phyloP scores from a whole-genome alignment of 495 filamentous ascomycete species.

The Thermothielavioides terrestris region DNA sequence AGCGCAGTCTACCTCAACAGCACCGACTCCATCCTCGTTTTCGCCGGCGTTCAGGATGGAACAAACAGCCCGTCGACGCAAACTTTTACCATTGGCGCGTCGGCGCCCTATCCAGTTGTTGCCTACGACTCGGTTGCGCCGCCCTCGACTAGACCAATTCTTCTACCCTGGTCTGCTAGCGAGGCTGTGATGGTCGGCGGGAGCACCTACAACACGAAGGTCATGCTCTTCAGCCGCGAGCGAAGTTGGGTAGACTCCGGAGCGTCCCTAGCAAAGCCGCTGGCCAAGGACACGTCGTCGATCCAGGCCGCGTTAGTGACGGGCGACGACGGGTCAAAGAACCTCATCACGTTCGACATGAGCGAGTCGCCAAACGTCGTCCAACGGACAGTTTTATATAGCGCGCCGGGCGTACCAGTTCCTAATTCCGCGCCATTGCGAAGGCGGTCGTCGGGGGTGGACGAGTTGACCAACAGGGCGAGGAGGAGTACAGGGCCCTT shows the following conservation, averaged over 20 bases:
- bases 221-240: slow-evolving; percentile 51
- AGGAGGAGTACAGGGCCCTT: slow-evolving; percentile 26
- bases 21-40: slow-evolving; percentile 67
- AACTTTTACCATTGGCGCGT: slow-evolving; percentile 65
- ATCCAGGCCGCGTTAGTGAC: slow-evolving; percentile 55
- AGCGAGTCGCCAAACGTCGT: slow-evolving; percentile 68
- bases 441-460: slow-evolving; percentile 6
- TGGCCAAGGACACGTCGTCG: slow-evolving; percentile 43
- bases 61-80: slow-evolving; percentile 49
- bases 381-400: slow-evolving; percentile 50
- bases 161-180: slow-evolving; percentile 67
- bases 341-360: slow-evolving; percentile 77
- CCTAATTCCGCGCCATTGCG: slow-evolving; percentile 29
- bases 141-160: slow-evolving; percentile 56
- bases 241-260: slow-evolving; percentile 55
- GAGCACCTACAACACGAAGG: slow-evolving; percentile 50
- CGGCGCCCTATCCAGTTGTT: slow-evolving; percentile 48
- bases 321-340: slow-evolving; percentile 69
- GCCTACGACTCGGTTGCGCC: slow-evolving; percentile 49
- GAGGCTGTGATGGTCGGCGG: slow-evolving; percentile 75
- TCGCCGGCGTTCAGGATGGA: slow-evolving; percentile 62
- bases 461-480: slow-evolving; percentile 24
- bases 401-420: slow-evolving; percentile 38
- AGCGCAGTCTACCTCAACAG: slow-evolving; percentile 65
- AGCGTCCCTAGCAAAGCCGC: slow-evolving; percentile 47